Conservation (phyloP, 805 yeast species). For the Zygoascus ofunaensis region DNA sequence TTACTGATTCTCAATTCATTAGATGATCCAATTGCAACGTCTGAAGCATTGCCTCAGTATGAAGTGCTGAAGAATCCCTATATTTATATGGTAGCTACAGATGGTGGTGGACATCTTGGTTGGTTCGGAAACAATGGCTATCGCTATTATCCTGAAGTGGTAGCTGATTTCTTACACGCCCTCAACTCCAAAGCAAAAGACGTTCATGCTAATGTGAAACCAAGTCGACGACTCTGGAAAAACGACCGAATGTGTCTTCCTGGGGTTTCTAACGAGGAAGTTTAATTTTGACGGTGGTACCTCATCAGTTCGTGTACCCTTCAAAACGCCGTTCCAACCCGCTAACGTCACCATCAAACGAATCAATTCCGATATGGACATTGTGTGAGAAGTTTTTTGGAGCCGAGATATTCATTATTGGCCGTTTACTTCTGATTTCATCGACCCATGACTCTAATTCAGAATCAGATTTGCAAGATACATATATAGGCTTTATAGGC, state of each 20-base stretch:
- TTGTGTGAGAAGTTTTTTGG: neutral
- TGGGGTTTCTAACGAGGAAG: neutral
- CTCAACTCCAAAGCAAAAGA: conserved; percentile 22
- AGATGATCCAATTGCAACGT: conserved; percentile 70
- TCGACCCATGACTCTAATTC: neutral
- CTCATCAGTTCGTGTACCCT: too few relatives aligned
- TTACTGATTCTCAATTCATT: conserved; percentile 50
- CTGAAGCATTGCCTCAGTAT: conserved; percentile 40
- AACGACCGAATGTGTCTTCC: conserved; percentile 11
- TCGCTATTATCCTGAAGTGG: conserved; percentile 57
- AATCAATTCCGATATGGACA: neutral
- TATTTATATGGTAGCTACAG: conserved; percentile 47
- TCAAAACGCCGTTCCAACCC: too few relatives aligned
- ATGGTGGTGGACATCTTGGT: conserved; percentile 77
- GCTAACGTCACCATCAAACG: neutral
- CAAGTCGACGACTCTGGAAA: conserved; percentile 14
- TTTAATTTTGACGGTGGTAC: too few relatives aligned
- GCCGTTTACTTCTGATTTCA: neutral
- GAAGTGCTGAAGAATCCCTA: conserved; percentile 52
- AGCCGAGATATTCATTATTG: neutral
- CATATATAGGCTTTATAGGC: neutral
- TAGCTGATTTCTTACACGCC: conserved; percentile 35
- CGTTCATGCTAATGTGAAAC: conserved; percentile 8
- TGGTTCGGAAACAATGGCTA: conserved; percentile 54
- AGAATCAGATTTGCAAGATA: neutral